Percentiles rank a stretch among this genome's conserved stretches.
Evolutionary conservation across 2,329 filamentous ascomycete genomes (phyloP).

Genomic region (Colletotrichum sp.): DNA sequence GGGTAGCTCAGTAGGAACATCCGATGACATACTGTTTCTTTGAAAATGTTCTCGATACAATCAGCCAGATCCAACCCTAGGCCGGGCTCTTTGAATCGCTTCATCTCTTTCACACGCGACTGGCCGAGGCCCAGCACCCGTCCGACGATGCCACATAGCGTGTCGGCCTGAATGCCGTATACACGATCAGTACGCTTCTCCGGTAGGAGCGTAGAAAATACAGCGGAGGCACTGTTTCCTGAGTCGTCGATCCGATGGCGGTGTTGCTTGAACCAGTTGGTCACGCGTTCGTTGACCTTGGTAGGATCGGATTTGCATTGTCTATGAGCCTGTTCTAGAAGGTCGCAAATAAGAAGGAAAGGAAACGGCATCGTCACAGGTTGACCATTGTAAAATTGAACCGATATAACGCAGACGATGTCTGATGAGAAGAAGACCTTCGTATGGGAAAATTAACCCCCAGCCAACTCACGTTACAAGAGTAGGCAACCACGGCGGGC

Average conservation of each 20-base stretch:
- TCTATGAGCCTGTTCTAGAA: slow-evolving; percentile 72
- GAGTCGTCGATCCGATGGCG: slow-evolving; percentile 60
- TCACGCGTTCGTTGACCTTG: slow-evolving; percentile 43
- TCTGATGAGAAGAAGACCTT: neutral
- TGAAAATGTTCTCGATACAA: slow-evolving; percentile 71
- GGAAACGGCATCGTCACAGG: slow-evolving; percentile 60
- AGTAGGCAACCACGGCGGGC: neutral
- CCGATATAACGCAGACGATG: neutral
- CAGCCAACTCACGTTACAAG: neutral
- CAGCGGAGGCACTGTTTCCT: slow-evolving; percentile 62
- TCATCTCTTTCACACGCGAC: slow-evolving; percentile 65
- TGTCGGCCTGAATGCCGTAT: slow-evolving; percentile 69
- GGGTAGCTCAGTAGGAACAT: slow-evolving; percentile 22
- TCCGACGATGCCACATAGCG: slow-evolving; percentile 70
- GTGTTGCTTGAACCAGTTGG: slow-evolving; percentile 74
- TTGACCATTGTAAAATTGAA: neutral
- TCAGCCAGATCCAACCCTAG: slow-evolving; percentile 71
- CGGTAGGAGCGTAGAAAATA: slow-evolving; percentile 79
- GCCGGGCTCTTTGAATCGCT: slow-evolving; percentile 64
- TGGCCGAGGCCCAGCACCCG: slow-evolving; percentile 68
- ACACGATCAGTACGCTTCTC: slow-evolving; percentile 79
- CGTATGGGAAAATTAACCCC: neutral
- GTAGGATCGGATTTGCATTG: slow-evolving; percentile 36
- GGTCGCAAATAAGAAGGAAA: slow-evolving; percentile 75
- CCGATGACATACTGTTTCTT: slow-evolving; percentile 55